Evolutionary conservation across 2,329 filamentous ascomycete species (phyloP).

Genomic region (Botrytis squamosa): DNA sequence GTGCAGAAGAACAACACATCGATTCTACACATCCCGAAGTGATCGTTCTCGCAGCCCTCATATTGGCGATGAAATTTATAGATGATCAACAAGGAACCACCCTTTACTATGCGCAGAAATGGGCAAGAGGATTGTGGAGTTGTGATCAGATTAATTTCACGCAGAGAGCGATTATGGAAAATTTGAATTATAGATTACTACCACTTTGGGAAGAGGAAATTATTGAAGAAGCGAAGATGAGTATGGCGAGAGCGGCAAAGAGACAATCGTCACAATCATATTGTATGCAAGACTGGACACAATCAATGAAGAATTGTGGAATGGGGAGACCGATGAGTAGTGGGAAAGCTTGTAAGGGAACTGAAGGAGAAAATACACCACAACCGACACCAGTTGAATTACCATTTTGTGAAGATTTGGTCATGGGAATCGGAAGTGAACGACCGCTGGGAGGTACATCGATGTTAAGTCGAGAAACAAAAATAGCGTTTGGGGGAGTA

Average conservation of each 20-base stretch:
- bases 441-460: slow-evolving; percentile 1
- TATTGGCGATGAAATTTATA: slow-evolving; percentile 65
- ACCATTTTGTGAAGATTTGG: neutral
- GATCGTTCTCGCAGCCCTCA: slow-evolving; percentile 60
- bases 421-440: neutral
- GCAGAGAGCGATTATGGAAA: slow-evolving; percentile 63
- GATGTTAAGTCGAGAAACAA: slow-evolving; percentile 14
- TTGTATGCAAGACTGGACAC: slow-evolving; percentile 12
- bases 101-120: slow-evolving; percentile 52
- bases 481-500: slow-evolving; percentile 7
- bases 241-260: slow-evolving; percentile 59
- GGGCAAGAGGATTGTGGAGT: slow-evolving; percentile 58
- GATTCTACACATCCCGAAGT: slow-evolving; percentile 62
- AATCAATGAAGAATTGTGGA: slow-evolving; percentile 1
- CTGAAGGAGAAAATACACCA: slow-evolving; percentile 11
- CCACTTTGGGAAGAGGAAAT: slow-evolving; percentile 57
- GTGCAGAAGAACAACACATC: slow-evolving; percentile 48
- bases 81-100: slow-evolving; percentile 58
- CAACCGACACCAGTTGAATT: slow-evolving; percentile 16
- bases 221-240: slow-evolving; percentile 58
- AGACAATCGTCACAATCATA: slow-evolving; percentile 17
- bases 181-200: slow-evolving; percentile 61
- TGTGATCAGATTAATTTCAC: slow-evolving; percentile 62
- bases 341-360: slow-evolving; percentile 15
- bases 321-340: neutral